These are phyloP conservation scores for Trypanosoma lewisi DNA, from an alignment of 208 protist genomes.

Conservation along the genomic window DNA sequence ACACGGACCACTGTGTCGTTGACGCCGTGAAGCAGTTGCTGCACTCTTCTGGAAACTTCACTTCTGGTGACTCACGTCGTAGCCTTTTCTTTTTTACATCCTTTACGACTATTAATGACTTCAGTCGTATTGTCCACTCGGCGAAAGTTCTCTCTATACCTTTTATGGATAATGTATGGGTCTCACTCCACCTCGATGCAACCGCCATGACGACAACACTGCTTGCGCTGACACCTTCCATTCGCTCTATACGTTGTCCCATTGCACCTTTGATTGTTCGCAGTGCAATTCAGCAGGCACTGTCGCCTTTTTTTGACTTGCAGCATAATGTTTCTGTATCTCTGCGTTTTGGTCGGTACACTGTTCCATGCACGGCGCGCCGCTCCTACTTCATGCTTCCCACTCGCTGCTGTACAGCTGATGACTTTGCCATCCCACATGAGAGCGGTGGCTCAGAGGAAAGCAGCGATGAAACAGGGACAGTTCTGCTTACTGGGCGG, in stretches of 20 bases:
- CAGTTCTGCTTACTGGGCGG: constrained; percentile 25
- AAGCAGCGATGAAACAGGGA: neutral
- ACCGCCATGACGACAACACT: constrained; percentile 25
- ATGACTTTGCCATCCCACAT: constrained; percentile 27
- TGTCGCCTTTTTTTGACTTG: constrained; percentile 25
- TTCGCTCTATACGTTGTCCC: constrained; percentile 36
- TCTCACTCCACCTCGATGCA: constrained; percentile 24
- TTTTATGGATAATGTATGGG: constrained; percentile 19
- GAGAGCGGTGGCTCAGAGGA: constrained; percentile 12
- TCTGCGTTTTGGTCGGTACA: constrained; percentile 19
- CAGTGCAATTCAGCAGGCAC: constrained; percentile 36
- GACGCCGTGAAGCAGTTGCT: constrained; percentile 3
- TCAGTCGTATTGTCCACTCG: constrained; percentile 16
- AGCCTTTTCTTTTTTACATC: constrained; percentile 27
- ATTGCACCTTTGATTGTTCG: constrained; percentile 34
- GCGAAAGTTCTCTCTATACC: constrained; percentile 8
- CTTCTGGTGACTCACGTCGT: neutral
- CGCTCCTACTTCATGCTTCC: constrained; percentile 33
- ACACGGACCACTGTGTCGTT: constrained; percentile 20
- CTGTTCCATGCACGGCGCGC: constrained; percentile 20
- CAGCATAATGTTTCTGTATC: constrained; percentile 7
- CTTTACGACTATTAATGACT: constrained; percentile 28
- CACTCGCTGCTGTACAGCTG: constrained; percentile 23
- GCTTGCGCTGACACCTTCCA: constrained; percentile 21
- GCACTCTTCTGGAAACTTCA: neutral